Evolutionary conservation across 768 basidiomycete genomes (phyloP).

Genomic region (Tephrocybe sp.): DNA sequence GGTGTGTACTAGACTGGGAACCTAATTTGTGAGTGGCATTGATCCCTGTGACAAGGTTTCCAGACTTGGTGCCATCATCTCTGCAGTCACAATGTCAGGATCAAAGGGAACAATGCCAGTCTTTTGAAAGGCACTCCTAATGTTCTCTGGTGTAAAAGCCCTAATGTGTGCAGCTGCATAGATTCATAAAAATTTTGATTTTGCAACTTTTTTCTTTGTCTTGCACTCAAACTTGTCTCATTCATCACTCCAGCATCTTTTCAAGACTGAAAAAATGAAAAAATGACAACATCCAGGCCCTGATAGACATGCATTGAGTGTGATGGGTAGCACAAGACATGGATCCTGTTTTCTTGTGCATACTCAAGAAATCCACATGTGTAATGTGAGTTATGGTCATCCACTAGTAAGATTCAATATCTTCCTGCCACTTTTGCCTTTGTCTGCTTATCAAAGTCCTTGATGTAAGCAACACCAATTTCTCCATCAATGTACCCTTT

Average conservation of each 20-base stretch:
- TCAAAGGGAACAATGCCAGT: constrained; percentile 20
- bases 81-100: constrained; percentile 16
- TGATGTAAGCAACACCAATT: too few species aligned
- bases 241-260: constrained; percentile 18
- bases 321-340: constrained; percentile 36
- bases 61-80: constrained; percentile 25
- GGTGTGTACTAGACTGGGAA: background rate
- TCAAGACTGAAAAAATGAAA: constrained; percentile 41
- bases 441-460: too few species aligned
- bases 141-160: too few species aligned
- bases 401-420: constrained; percentile 33
- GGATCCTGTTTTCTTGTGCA: constrained; percentile 32
- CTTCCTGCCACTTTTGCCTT: constrained; percentile 30
- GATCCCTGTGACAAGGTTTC: constrained; percentile 17
- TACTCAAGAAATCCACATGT: too few species aligned
- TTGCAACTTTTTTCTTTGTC: constrained; percentile 12
- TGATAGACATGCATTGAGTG: too few species aligned
- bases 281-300: too few species aligned
- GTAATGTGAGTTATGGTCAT: too few species aligned
- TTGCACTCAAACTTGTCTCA: background rate
- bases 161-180: constrained; percentile 18
- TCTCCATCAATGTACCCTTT: constrained; percentile 32
- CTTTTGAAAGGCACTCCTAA: constrained; percentile 23
- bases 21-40: too few species aligned
- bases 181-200: constrained; percentile 15